Conservation (phyloP, 129 eudicot genomes). For the Chrysanthemum makinoi region DNA sequence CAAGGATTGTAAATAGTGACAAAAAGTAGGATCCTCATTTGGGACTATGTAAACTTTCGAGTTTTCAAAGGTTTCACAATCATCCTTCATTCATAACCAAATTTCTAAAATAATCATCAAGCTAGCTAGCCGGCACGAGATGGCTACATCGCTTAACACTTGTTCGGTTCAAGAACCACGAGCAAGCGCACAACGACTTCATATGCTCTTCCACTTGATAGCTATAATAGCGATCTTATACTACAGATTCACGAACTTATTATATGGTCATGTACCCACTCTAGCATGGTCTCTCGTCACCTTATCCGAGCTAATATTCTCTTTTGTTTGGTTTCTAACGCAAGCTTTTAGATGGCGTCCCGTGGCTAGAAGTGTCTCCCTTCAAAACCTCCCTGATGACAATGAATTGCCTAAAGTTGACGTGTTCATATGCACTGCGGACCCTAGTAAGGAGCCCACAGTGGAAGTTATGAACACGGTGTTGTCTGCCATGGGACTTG, state of each 20-base stretch:
- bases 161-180: slow-evolving; percentile 58
- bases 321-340: slow-evolving; percentile 51
- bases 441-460: slow-evolving; percentile 65
- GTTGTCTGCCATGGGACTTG: slow-evolving; percentile 79
- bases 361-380: slow-evolving; percentile 47
- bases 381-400: slow-evolving; percentile 49
- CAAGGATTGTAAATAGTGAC: slow-evolving; percentile 15
- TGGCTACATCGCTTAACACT: slow-evolving; percentile 38
- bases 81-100: slow-evolving; percentile 8
- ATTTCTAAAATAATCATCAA: background rate
- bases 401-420: slow-evolving; percentile 51
- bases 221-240: slow-evolving; percentile 46
- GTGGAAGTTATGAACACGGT: slow-evolving; percentile 81
- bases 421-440: slow-evolving; percentile 77
- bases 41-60: background rate
- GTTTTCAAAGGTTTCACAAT: background rate
- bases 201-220: slow-evolving; percentile 40
- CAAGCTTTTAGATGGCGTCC: slow-evolving; percentile 65
- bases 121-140: background rate
- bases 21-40: slow-evolving; percentile 11
- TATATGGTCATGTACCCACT: slow-evolving; percentile 23
- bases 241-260: slow-evolving; percentile 44
- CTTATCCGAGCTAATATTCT: slow-evolving; percentile 47
- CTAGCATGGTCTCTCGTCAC: slow-evolving; percentile 43
- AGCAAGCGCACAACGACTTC: slow-evolving; percentile 50